Evolutionary conservation across 306 rosid species (phyloP), one percentile per base, ranked within the genome.

Genomic region (Fragaria nilgerrensis): DNA sequence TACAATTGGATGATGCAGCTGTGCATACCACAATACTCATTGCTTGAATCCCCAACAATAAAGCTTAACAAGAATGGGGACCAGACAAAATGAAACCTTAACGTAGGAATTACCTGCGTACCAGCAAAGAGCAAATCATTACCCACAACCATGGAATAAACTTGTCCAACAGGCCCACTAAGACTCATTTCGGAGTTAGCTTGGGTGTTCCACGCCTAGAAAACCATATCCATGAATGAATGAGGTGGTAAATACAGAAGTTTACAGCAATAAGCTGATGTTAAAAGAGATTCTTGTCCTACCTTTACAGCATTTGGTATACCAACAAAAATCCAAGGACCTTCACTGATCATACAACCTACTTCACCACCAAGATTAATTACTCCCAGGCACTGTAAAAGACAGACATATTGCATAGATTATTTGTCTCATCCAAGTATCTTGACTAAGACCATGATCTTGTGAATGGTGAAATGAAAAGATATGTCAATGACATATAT

Each of bases 311-410:
- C 65, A 84, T 90, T 88, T 55, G 92, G 91, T 59, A 92, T 75
- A 68, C 98, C 98, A 79, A 95, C 97, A 87, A 95, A 95, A 75
- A 95, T 72, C 98, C 98, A 95, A 65, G 97, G 93, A 71, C 98
- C 98, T 86, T 95, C 98, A 63, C 84, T 83, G 81, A 92, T 89
- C 97, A 95, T 90, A 74, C 93, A 95, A 78, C 98, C 98, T 15
- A 95, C 97, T 86, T 95, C 97, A 79, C 97, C 90, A 16, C 97
- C 96, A 77, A 92, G 92, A 83, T 50, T 82, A 79, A 89, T 61
- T 76, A 89, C 86, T 65, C 80, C 90, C 68, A 78, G 63, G 77
- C 97, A 90, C 98, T 95, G 96, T 82, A 81, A 50, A 62, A 68
- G 37, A 74, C 20, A n/a, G 20, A 82, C 13, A 73, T 34, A 55